Conservation (phyloP, 2,329 filamentous ascomycete species). For the Myriosclerotinia curreyana region DNA sequence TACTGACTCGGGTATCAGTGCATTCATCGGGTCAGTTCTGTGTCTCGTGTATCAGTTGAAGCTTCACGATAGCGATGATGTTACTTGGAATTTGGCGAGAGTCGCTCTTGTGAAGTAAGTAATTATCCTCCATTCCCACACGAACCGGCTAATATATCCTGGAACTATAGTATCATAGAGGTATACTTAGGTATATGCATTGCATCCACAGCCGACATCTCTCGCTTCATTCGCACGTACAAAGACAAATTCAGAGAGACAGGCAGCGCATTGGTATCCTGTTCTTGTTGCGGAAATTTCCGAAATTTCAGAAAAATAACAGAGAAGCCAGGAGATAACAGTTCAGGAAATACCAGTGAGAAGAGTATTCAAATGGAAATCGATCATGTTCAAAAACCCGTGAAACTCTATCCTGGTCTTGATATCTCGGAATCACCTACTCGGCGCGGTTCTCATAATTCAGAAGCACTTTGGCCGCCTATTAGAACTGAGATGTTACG, state of each 20-base stretch:
- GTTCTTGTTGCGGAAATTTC: background rate
- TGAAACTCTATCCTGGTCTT: background rate
- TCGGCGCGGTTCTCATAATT: background rate
- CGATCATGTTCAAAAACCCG: background rate
- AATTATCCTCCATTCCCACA: no score
- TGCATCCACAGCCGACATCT: background rate
- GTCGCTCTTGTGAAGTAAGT: background rate
- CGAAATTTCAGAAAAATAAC: background rate
- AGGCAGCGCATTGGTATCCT: background rate
- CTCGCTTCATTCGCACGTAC: background rate
- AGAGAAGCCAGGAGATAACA: background rate
- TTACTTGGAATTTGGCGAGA: background rate
- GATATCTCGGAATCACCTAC: background rate
- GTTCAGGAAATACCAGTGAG: background rate
- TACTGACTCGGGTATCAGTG: background rate
- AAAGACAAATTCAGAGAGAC: background rate
- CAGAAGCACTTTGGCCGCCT: background rate
- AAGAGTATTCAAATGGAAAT: background rate
- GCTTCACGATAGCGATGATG: background rate
- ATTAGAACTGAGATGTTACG: background rate
- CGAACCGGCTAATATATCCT: background rate
- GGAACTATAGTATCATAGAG: background rate
- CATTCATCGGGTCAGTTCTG: background rate
- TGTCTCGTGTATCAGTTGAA: background rate
- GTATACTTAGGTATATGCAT: background rate